Evolutionary conservation across 2,329 filamentous ascomycete genomes (phyloP).

Genomic region (Paradendryphiella salina): DNA sequence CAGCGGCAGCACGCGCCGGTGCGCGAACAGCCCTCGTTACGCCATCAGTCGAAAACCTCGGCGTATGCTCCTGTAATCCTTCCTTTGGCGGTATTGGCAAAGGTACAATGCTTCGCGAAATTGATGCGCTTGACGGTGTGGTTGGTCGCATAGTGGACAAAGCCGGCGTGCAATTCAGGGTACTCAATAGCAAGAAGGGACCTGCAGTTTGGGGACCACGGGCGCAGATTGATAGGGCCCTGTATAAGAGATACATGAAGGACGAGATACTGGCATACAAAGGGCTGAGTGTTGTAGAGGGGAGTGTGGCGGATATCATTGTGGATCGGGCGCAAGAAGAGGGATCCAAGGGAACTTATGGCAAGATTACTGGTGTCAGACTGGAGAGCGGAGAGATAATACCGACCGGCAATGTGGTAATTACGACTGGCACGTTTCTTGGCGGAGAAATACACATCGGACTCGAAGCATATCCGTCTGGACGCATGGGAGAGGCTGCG

Average conservation of each 20-base stretch:
- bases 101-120: constrained; percentile 91
- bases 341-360: constrained; percentile 56
- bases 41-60: constrained; percentile 83
- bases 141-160: constrained; percentile 89
- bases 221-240: constrained; percentile 87
- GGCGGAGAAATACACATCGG: constrained; percentile 97
- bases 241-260: constrained; percentile 90
- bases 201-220: constrained; percentile 96
- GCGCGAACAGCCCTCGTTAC: constrained; percentile 89
- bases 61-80: constrained; percentile 94
- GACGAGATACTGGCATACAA: constrained; percentile 79
- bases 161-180: constrained; percentile 89
- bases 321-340: constrained; percentile 61
- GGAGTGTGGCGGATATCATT: constrained; percentile 91
- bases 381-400: constrained; percentile 87
- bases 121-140: constrained; percentile 91
- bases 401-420: constrained; percentile 78
- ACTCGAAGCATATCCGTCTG: constrained; percentile 79
- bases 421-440: constrained; percentile 94
- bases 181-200: constrained; percentile 86
- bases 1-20: constrained; percentile 85
- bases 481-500: constrained; percentile 90
- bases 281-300: constrained; percentile 78
- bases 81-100: constrained; percentile 99
- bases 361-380: constrained; percentile 79